phyloP scores from a whole-genome alignment of 2,329 filamentous ascomycete genomes.

The Paecilomyces dactylethromorphus region DNA sequence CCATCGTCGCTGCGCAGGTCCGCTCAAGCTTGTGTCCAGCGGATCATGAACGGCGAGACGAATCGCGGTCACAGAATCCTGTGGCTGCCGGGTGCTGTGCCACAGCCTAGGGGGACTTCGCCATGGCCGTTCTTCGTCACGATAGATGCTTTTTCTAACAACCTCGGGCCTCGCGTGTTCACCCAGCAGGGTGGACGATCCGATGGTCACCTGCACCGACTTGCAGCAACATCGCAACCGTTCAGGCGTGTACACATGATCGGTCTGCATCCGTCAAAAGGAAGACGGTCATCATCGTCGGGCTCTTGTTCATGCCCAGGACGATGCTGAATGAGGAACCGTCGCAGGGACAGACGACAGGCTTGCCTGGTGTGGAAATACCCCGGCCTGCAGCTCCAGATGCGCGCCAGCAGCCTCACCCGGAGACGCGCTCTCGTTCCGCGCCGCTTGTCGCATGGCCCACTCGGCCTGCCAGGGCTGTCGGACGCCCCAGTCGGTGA shows the following conservation, averaged over 20 bases:
- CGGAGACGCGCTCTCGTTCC: slow-evolving; percentile 19
- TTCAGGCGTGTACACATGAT: background rate
- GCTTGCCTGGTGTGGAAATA: background rate
- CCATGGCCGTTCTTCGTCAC: background rate
- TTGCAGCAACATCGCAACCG: background rate
- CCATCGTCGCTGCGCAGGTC: background rate
- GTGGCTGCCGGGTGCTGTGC: background rate
- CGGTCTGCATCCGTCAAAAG: background rate
- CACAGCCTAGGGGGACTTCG: background rate
- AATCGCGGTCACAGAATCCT: background rate
- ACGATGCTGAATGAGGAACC: background rate
- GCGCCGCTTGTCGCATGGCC: slow-evolving; percentile 1
- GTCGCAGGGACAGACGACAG: background rate
- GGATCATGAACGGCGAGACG: background rate
- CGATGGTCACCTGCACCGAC: background rate
- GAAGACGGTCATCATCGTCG: background rate
- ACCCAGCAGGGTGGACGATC: background rate
- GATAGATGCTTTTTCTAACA: background rate
- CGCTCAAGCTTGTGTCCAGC: background rate
- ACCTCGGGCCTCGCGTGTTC: background rate
- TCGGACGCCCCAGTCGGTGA: background rate
- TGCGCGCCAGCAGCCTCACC: slow-evolving; percentile 15
- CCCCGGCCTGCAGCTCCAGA: slow-evolving; percentile 1
- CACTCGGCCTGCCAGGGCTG: background rate
- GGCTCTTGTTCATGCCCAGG: background rate